These are phyloP conservation scores for Aureobasidium leucospermi DNA, from an alignment of 2,329 filamentous ascomycete genomes.

Conservation along the genomic window DNA sequence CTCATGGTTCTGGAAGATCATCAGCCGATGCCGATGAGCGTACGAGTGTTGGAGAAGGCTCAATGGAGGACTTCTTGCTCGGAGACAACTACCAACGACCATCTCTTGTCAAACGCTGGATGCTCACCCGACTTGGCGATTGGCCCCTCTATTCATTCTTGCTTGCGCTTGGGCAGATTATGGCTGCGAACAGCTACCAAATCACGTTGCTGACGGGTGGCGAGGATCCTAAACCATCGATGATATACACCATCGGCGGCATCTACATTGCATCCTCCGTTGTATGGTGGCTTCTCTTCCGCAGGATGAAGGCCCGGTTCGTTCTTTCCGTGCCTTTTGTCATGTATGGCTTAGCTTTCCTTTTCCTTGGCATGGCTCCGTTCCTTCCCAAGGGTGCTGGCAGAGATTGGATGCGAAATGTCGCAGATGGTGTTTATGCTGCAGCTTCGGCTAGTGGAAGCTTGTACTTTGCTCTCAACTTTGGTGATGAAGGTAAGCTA, in stretches of 20 bases:
- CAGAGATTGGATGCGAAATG: slow-evolving; percentile 51
- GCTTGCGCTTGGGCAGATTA: slow-evolving; percentile 55
- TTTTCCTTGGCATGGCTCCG: slow-evolving; percentile 55
- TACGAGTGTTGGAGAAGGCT: slow-evolving; percentile 24
- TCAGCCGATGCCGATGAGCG: slow-evolving; percentile 30
- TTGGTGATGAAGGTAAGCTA: slow-evolving; percentile 34
- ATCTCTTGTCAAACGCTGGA: slow-evolving; percentile 47
- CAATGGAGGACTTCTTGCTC: slow-evolving; percentile 47
- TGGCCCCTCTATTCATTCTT: slow-evolving; percentile 59
- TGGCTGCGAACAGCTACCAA: slow-evolving; percentile 61
- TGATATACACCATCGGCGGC: slow-evolving; percentile 54
- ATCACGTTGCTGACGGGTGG: slow-evolving; percentile 60
- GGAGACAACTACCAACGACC: slow-evolving; percentile 52
- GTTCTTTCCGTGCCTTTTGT: slow-evolving; percentile 55
- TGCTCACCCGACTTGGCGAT: slow-evolving; percentile 51
- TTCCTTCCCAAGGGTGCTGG: slow-evolving; percentile 35
- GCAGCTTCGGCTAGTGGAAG: slow-evolving; percentile 56
- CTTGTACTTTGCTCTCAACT: slow-evolving; percentile 61
- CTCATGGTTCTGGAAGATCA: slow-evolving; percentile 21
- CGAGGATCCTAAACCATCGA: slow-evolving; percentile 50
- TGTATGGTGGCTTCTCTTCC: slow-evolving; percentile 58
- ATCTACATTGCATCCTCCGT: slow-evolving; percentile 53
- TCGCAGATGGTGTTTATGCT: slow-evolving; percentile 55
- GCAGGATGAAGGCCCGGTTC: slow-evolving; percentile 32
- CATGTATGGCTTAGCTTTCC: slow-evolving; percentile 56